Evolutionary conservation across 345 rosid species (phyloP).

Genomic region (Brassica cretica): DNA sequence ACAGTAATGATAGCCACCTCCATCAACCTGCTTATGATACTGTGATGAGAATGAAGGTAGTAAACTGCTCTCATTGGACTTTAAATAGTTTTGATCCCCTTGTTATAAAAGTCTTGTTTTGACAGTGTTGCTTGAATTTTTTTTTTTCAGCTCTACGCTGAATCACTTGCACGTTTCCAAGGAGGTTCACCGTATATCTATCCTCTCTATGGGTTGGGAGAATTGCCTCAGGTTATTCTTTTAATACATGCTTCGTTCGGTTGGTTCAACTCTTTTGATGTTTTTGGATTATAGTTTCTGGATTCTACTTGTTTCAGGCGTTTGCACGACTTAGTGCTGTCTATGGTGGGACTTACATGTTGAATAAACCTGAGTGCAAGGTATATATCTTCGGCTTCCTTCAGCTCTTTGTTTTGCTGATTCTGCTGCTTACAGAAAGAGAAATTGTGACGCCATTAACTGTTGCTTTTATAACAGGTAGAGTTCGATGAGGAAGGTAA

Average conservation of each 20-base stretch:
- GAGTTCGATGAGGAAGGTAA: constrained; percentile 86
- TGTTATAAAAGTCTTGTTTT: background rate
- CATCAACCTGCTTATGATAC: constrained; percentile 91
- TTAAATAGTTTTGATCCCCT: background rate
- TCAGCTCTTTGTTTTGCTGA: background rate
- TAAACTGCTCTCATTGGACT: constrained; percentile 28
- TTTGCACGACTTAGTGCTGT: constrained; percentile 99
- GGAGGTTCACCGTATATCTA: constrained; percentile 97
- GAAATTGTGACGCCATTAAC: background rate
- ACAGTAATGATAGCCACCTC: constrained; percentile 79
- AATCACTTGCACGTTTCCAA: constrained; percentile 95
- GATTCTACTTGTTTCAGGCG: constrained; percentile 50
- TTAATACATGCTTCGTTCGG: constrained; percentile 3
- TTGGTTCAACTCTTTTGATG: constrained; percentile 2
- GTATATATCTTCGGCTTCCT: constrained; percentile 38
- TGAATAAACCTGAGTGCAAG: constrained; percentile 96
- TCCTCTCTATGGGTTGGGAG: constrained; percentile 95
- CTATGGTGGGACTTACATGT: constrained; percentile 96
- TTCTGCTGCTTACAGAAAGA: constrained; percentile 1
- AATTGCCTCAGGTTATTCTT: constrained; percentile 81
- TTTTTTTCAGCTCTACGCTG: constrained; percentile 72
- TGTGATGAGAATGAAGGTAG: constrained; percentile 98
- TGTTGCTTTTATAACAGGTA: constrained; percentile 53
- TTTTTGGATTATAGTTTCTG: background rate
- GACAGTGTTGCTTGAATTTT: constrained; percentile 23